These are phyloP conservation scores for Obba rivulosa DNA, from an alignment of 768 basidiomycete genomes.

Conservation along the genomic window DNA sequence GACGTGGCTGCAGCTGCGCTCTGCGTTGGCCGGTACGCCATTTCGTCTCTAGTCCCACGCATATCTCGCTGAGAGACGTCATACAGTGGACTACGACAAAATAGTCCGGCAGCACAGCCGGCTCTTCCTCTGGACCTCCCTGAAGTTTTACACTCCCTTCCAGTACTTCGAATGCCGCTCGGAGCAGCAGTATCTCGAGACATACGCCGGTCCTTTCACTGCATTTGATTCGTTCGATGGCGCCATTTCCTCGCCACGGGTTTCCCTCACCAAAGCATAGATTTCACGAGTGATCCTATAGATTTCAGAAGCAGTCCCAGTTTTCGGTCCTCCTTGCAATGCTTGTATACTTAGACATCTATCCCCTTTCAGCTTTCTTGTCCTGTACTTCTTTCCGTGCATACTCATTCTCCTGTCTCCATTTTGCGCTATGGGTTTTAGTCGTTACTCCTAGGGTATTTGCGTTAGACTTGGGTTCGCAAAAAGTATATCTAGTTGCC, in stretches of 20 bases:
- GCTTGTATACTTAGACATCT: too few relatives aligned
- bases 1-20: conserved; percentile 34
- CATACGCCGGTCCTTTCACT: conserved; percentile 15
- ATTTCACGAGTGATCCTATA: too few relatives aligned
- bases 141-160: conserved; percentile 52
- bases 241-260: background rate
- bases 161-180: conserved; percentile 11
- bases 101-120: conserved; percentile 57
- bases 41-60: background rate
- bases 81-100: conserved; percentile 61
- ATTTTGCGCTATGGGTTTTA: background rate
- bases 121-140: conserved; percentile 70
- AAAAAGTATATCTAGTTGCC: too few relatives aligned
- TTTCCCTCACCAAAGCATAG: conserved; percentile 4
- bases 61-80: background rate
- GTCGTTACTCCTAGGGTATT: background rate
- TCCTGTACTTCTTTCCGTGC: background rate
- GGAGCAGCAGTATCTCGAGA: conserved; percentile 10
- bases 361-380: too few relatives aligned
- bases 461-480: background rate
- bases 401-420: background rate
- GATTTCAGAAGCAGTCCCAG: too few relatives aligned
- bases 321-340: too few relatives aligned
- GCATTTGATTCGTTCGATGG: conserved; percentile 6
- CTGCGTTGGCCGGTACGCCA: conserved; percentile 21